Evolutionary conservation across 2,329 filamentous ascomycete genomes (phyloP).

Genomic region (Ophiostoma triangulosporum): DNA sequence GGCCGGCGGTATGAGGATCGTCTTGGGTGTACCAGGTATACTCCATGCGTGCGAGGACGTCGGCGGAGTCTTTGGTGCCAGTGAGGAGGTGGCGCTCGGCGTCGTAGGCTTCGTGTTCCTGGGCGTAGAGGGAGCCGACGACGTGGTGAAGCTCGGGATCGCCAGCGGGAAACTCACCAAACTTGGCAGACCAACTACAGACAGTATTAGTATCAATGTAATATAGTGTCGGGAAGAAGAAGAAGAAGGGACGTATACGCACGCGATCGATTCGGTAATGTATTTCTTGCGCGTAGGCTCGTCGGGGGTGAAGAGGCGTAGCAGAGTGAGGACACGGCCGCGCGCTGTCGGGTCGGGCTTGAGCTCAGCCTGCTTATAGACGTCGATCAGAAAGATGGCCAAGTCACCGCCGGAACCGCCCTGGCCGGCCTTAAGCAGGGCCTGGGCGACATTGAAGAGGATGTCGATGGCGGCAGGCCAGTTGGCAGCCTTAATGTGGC

Average conservation of each 20-base stretch:
- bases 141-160: slow-evolving; percentile 94
- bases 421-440: slow-evolving; percentile 82
- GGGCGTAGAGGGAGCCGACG: slow-evolving; percentile 74
- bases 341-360: slow-evolving; percentile 62
- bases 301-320: slow-evolving; percentile 65
- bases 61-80: slow-evolving; percentile 78
- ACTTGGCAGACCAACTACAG: slow-evolving; percentile 72
- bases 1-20: slow-evolving; percentile 72
- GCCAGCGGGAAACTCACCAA: slow-evolving; percentile 76
- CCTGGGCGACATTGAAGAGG: slow-evolving; percentile 68
- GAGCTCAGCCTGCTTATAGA: slow-evolving; percentile 77
- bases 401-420: slow-evolving; percentile 87
- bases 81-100: slow-evolving; percentile 82
- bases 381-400: slow-evolving; percentile 74
- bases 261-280: slow-evolving; percentile 71
- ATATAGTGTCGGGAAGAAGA: neutral
- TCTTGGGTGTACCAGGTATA: slow-evolving; percentile 90
- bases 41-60: slow-evolving; percentile 68
- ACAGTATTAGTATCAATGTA: neutral
- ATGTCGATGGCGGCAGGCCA: slow-evolving; percentile 79
- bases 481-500: slow-evolving; percentile 80
- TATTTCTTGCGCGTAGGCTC: slow-evolving; percentile 92
- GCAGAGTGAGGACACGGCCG: slow-evolving; percentile 60
- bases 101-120: slow-evolving; percentile 84
- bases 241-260: slow-evolving; percentile 20